Percentiles rank a stretch among this genome's conserved stretches.
phyloP scores from a whole-genome alignment of 805 yeast species.

The Candida incommunis region DNA sequence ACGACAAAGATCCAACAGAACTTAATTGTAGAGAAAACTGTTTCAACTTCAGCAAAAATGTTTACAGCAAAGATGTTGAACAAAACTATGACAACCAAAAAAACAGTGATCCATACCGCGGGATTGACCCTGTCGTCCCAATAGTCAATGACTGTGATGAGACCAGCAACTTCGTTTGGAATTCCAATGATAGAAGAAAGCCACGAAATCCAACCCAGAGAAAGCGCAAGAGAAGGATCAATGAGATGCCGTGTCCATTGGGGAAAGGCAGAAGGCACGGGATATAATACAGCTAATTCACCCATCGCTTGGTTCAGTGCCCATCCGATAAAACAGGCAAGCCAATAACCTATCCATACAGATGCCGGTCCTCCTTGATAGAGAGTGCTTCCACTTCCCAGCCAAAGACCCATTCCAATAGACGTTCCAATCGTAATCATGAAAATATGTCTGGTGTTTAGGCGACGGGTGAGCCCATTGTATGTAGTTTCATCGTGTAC shows the following conservation, averaged over 20 bases:
- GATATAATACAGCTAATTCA: conserved; percentile 52
- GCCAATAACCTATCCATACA: conserved; percentile 41
- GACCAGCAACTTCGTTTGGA: conserved; percentile 52
- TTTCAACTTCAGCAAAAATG: conserved; percentile 32
- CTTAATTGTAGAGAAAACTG: conserved; percentile 50
- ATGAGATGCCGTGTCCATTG: conserved; percentile 50
- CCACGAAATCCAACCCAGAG: conserved; percentile 47
- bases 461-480: conserved; percentile 20
- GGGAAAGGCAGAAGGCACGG: conserved; percentile 51
- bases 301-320: conserved; percentile 54
- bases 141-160: conserved; percentile 34
- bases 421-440: conserved; percentile 76
- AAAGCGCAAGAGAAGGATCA: conserved; percentile 51
- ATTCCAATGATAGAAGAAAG: conserved; percentile 39
- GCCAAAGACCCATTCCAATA: conserved; percentile 61
- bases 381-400: conserved; percentile 59
- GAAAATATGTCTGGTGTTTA: conserved; percentile 43
- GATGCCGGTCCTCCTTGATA: conserved; percentile 47
- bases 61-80: conserved; percentile 33
- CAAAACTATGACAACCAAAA: conserved; percentile 29
- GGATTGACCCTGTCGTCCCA: conserved; percentile 35
- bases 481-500: no score
- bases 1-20: conserved; percentile 54
- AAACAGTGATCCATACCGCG: conserved; percentile 36
- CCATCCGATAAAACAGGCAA: conserved; percentile 55